Evolutionary conservation across 208 protist species (phyloP), one percentile per base, ranked within the genome.

Genomic region (Trypanosoma theileri): DNA sequence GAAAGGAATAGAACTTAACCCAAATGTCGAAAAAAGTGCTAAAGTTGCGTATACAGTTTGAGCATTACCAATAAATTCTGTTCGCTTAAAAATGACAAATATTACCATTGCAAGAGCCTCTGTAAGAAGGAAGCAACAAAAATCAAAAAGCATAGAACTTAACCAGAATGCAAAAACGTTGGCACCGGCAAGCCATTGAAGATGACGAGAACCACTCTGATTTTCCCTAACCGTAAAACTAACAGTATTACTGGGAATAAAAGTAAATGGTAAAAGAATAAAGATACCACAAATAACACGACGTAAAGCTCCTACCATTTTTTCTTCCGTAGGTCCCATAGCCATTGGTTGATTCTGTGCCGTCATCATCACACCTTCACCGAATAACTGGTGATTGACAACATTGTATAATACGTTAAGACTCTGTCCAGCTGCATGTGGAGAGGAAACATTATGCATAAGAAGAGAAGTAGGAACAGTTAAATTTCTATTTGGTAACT

Each of bases 151-250:
- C 69, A 92, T 93, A 56, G 73, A 85, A 68, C 87, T 90, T 48
- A 85, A 26, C 91, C 91, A 96, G 69, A 91, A 93, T 19, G 91
- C 85, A 44, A 77, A 9, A 35, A 77, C 67, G 53, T 78, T 86
- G 22, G 77, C 82, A 41, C 91, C 91, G 4, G 88, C 85, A 31
- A 96, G 77, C 77, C 82, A 88, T 81, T 96, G 91, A 73, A 94
- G 80, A 69, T 94, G 91, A 45, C 79, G 78, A 28, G 88, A 77
- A 35, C 85, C 85, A 35, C 71, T 76, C 74, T 89, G 84, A 54
- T 85, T 88, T 71, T 96, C 91, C 41, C 76, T 68, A 26, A 96
- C 86, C 58, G 94, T 89, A 75, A 79, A 93, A 66, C 75, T 68
- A 56, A 96, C 85, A 28, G 71, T 86, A 67, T 92, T 85, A 60